Conservation (phyloP, 2,329 filamentous ascomycete species). For the Alternaria brassicicola region DNA sequence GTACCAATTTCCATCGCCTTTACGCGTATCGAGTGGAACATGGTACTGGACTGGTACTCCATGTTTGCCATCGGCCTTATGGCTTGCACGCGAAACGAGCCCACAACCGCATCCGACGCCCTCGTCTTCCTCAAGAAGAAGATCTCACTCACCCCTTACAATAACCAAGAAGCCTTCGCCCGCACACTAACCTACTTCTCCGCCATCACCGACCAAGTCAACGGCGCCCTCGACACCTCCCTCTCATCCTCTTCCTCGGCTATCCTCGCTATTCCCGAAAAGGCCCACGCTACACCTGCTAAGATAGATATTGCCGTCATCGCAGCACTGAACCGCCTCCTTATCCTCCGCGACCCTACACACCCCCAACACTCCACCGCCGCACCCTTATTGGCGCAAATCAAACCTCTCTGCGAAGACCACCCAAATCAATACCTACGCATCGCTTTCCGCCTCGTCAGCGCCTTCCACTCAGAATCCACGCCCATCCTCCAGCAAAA, state of each 20-base stretch:
- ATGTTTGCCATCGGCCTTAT: constrained; percentile 74
- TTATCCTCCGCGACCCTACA: constrained; percentile 52
- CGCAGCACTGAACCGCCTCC: constrained; percentile 55
- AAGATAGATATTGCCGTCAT: constrained; percentile 54
- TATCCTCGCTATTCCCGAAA: constrained; percentile 60
- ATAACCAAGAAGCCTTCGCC: constrained; percentile 51
- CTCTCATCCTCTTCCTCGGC: constrained; percentile 68
- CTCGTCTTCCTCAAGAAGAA: constrained; percentile 19
- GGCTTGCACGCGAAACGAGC: constrained; percentile 72
- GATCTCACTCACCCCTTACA: constrained; percentile 51
- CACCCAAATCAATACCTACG: constrained; percentile 77
- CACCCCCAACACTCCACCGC: constrained; percentile 60
- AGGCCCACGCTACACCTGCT: constrained; percentile 28
- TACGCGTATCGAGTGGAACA: constrained; percentile 65
- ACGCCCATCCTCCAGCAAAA: constrained; percentile 77
- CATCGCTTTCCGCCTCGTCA: constrained; percentile 77
- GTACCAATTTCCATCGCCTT: constrained; percentile 33
- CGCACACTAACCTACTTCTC: constrained; percentile 72
- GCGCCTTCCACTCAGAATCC: constrained; percentile 67
- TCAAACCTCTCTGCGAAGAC: constrained; percentile 70
- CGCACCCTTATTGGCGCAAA: constrained; percentile 65
- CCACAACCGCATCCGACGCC: constrained; percentile 54
- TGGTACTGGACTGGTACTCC: constrained; percentile 70
- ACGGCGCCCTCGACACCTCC: constrained; percentile 73
- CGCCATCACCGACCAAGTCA: constrained; percentile 78